Base-by-base conservation (phyloP, 306 rosid species). In the Aeschynomene evenia region DNA sequence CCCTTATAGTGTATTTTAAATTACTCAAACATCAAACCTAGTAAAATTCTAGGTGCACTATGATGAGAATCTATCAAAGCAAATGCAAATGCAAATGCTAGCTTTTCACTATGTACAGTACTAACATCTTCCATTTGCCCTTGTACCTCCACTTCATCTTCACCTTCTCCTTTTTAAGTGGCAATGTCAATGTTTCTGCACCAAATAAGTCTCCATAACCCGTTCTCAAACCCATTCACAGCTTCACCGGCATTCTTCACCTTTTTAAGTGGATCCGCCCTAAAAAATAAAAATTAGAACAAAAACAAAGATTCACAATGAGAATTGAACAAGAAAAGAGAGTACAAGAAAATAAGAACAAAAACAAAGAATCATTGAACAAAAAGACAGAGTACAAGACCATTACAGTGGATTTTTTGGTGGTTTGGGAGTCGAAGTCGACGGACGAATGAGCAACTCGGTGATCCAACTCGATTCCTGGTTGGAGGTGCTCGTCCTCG, bases 111-210 rank as follows among this genome's bases (percentile, higher is more conserved):
- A n/a, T n/a, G n/a, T n/a, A n/a, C n/a, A n/a, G n/a, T n/a, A n/a
- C n/a, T n/a, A n/a, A n/a, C n/a, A n/a, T n/a, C n/a, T 2, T 52
- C 58, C 34, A 3, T 53, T 20, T 11, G 9, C 7, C 9, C 9
- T 33, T 33, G 1, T 5, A 1, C 31, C 31, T n/a, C 5, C 31
- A 1, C 31, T 28, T 5, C 5, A 2, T 28, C 31, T 28, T 28
- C 31, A n/a, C 5, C 5, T 37, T 36, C 42, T 36, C 3, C 46
- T 40, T 40, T 5, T 11, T 2, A 5, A 40, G 15, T 3, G 3
- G 12, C 51, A 20, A 88, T 94, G 99, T 77, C 96, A 19, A 67
- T 83, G 19, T 77, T 89, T 61, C 82, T 95, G 12, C 95, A 95
- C 77, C 99, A 95, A 69, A 77, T 96, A 80, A 37, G 78, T 4